A percentile compares a stretch with the other conserved stretches of the same genome.
Conservation (phyloP, 1,284 basidiomycete species). For the Ustilago cynodontis region DNA sequence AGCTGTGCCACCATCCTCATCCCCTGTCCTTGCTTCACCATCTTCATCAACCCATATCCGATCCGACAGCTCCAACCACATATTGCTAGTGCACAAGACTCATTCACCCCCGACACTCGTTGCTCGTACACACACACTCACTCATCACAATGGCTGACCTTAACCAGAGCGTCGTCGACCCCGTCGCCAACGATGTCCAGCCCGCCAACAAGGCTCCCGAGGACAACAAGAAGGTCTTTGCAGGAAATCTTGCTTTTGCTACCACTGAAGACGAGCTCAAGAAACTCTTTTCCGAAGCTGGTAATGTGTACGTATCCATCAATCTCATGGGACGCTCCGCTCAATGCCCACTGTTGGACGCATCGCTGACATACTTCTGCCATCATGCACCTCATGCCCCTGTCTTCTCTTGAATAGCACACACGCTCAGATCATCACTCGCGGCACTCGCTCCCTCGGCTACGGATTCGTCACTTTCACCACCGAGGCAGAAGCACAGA, state of each 20-base stretch:
- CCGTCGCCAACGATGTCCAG: conserved; percentile 47
- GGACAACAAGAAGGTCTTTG: conserved; percentile 51
- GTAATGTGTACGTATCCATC: conserved; percentile 54
- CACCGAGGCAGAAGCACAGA: conserved; percentile 60
- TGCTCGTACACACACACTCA: background rate
- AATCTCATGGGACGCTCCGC: too few species aligned
- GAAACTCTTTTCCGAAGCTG: conserved; percentile 59
- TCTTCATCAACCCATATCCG: background rate
- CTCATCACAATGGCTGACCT: conserved; percentile 42
- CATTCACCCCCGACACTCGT: background rate
- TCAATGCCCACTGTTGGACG: too few species aligned
- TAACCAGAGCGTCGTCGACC: conserved; percentile 53
- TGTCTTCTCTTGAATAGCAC: conserved; percentile 33
- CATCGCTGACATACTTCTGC: background rate
- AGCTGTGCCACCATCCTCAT: conserved; percentile 9
- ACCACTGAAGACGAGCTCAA: conserved; percentile 65
- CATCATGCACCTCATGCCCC: background rate
- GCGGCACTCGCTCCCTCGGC: conserved; percentile 66
- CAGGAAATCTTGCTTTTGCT: conserved; percentile 64
- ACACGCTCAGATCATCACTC: conserved; percentile 63
- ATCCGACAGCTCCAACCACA: background rate
- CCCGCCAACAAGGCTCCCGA: conserved; percentile 36
- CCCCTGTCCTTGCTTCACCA: background rate
- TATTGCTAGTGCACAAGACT: background rate
- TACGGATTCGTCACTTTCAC: conserved; percentile 67